Base-by-base conservation (phyloP, 345 rosid genomes). In the Camelina neglecta region DNA sequence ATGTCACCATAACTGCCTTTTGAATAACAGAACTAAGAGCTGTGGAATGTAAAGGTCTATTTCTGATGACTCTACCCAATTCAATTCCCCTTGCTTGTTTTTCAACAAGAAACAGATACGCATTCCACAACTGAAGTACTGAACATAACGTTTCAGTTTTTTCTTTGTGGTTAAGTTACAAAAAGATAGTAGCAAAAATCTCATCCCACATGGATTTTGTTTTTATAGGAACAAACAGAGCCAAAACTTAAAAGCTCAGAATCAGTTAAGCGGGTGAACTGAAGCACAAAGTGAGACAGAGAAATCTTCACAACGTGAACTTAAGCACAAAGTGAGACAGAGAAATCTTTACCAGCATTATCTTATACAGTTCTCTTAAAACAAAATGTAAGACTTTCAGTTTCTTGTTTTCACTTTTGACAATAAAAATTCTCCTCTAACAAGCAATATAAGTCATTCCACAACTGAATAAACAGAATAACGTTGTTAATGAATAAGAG, bases 311-410 rank as follows among this genome's bases (percentile, higher is more conserved):
- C 31, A 24, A 24, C 26, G 36, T 33, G 36, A 7, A 33, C 36
- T 33, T 8, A 33, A 33, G 35, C 61, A 67, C 23, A 51, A 36
- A 36, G 24, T 7, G 24, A 42, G 69, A 23, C 56, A 57, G 39
- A 33, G 23, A 65, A 12, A 5, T 74, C 50, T 56, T 67, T 47
- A 65, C 35, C 55, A 53, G 47, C 12, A 21, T 33, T 13, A 41
- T n/a, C 60, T 36, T 58, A 33, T 33, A 63, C 44, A 1, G 16
- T 35, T 44, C 11, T 33, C 31, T 5, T 1, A 31, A 45, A 53
- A 51, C 79, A 23, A 60, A 51, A 58, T 26, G 47, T 15, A 10
- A 65, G 48, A 47, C 58, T 44, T 16, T 63, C 39, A n/a, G 33
- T 62, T 60, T 11, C 35, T 4, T 2, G 20, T 26, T 58, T 33